Evolutionary conservation across 2,329 filamentous ascomycete species (phyloP).

Genomic region (Fusarium sp.): DNA sequence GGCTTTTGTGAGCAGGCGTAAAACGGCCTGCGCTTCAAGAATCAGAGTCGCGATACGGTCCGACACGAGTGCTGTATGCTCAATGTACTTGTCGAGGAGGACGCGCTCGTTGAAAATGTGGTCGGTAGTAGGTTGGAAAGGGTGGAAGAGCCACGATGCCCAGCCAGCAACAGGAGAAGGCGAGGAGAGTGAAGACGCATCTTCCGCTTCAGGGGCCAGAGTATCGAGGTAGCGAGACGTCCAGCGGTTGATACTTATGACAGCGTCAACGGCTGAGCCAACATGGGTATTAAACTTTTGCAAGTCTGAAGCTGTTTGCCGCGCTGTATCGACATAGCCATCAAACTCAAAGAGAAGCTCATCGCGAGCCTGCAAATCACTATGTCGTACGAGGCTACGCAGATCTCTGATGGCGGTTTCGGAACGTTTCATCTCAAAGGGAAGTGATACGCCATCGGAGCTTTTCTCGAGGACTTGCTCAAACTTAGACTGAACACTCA

Average conservation of each 20-base stretch:
- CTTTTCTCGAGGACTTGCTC: conserved; percentile 81
- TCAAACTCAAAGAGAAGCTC: conserved; percentile 84
- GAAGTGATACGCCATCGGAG: conserved; percentile 75
- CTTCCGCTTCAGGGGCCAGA: conserved; percentile 60
- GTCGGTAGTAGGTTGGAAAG: conserved; percentile 72
- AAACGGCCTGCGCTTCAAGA: conserved; percentile 76
- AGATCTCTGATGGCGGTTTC: conserved; percentile 83
- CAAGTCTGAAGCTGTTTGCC: conserved; percentile 75
- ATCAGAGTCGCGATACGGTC: conserved; percentile 79
- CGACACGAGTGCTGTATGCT: conserved; percentile 78
- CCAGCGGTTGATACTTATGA: conserved; percentile 83
- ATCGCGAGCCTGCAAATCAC: conserved; percentile 75
- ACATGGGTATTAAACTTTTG: conserved; percentile 84
- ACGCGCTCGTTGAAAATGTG: conserved; percentile 64
- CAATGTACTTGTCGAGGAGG: conserved; percentile 81
- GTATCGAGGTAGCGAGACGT: conserved; percentile 78
- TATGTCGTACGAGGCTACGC: conserved; percentile 79
- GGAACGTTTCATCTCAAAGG: conserved; percentile 83
- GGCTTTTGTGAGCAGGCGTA: conserved; percentile 75
- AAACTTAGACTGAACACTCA: conserved; percentile 81
- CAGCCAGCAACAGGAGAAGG: conserved; percentile 53
- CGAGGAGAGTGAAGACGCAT: conserved; percentile 53
- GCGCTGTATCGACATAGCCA: conserved; percentile 79
- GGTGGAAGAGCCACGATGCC: conserved; percentile 66
- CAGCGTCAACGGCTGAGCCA: conserved; percentile 79